Percentiles rank a stretch among this genome's conserved stretches.
Evolutionary conservation across 1,284 basidiomycete species (phyloP).

Genomic region (Naganishia liquefaciens): DNA sequence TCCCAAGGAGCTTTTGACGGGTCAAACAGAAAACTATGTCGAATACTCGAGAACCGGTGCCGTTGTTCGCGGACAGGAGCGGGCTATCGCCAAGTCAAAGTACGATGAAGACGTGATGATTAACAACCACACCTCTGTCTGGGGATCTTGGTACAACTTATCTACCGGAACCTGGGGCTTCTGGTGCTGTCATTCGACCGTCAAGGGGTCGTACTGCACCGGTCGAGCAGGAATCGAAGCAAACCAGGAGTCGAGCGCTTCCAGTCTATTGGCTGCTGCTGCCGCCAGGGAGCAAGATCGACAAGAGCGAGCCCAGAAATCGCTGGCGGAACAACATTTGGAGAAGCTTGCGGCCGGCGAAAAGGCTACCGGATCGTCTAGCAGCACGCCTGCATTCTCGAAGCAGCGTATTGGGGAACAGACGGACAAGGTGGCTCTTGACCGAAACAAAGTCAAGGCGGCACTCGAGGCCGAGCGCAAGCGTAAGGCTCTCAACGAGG

Average conservation of each 20-base stretch:
- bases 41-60: constrained; percentile 93
- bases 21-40: constrained; percentile 96
- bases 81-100: constrained; percentile 79
- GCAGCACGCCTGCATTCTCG: constrained; percentile 54
- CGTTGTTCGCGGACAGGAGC: constrained; percentile 87
- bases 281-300: constrained; percentile 42
- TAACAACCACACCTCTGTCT: constrained; percentile 91
- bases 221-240: constrained; percentile 85
- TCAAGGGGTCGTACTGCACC: constrained; percentile 90
- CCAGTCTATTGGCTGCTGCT: constrained; percentile 62
- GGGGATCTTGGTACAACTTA: constrained; percentile 92
- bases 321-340: constrained; percentile 49
- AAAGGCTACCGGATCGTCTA: constrained; percentile 59
- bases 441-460: constrained; percentile 66
- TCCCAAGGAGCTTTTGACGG: constrained; percentile 83
- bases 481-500: constrained; percentile 63
- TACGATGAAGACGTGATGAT: constrained; percentile 92
- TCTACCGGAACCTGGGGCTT: constrained; percentile 82
- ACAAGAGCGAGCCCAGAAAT: constrained; percentile 45
- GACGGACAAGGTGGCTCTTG: constrained; percentile 62
- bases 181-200: constrained; percentile 83
- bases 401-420: constrained; percentile 71
- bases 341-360: constrained; percentile 44
- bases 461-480: constrained; percentile 80
- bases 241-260: constrained; percentile 66